Conservation (phyloP, 495 filamentous ascomycete genomes). For the Aspergillus sparsus region DNA sequence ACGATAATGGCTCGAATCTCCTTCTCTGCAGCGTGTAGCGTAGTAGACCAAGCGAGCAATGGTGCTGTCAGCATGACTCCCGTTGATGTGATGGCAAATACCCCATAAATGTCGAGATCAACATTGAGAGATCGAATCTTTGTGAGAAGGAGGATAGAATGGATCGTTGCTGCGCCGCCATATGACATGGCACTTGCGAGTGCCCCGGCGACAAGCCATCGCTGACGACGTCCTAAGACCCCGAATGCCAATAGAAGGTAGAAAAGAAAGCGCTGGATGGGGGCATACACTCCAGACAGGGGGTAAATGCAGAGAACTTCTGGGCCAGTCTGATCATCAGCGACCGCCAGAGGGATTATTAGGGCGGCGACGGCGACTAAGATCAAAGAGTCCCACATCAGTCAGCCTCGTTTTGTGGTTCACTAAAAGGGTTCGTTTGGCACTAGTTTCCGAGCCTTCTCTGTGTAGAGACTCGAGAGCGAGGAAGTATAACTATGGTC, state of each 20-base stretch:
- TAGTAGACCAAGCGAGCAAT: not conserved
- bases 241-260: constrained; percentile 3
- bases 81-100: constrained; percentile 5
- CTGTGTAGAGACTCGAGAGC: too few relatives aligned
- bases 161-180: not conserved
- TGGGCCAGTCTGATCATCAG: not conserved
- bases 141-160: constrained; percentile 1
- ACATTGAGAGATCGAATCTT: not conserved
- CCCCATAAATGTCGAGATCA: constrained; percentile 11
- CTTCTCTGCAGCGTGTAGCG: not conserved
- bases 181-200: constrained; percentile 10
- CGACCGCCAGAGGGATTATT: not conserved
- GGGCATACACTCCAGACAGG: constrained; percentile 5
- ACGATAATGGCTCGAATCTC: not conserved
- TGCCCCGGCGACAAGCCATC: constrained; percentile 9
- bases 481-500: too few relatives aligned
- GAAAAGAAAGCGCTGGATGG: constrained; percentile 7
- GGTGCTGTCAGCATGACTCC: constrained; percentile 1
- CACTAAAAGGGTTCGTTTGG: not conserved
- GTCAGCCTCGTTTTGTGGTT: not conserved
- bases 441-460: not conserved
- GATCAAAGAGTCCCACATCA: not conserved
- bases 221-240: constrained; percentile 7
- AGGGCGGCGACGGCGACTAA: not conserved
- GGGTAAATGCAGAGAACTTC: constrained; percentile 9